Conservation (phyloP, 805 yeast genomes). For the Candida nanaspora region DNA sequence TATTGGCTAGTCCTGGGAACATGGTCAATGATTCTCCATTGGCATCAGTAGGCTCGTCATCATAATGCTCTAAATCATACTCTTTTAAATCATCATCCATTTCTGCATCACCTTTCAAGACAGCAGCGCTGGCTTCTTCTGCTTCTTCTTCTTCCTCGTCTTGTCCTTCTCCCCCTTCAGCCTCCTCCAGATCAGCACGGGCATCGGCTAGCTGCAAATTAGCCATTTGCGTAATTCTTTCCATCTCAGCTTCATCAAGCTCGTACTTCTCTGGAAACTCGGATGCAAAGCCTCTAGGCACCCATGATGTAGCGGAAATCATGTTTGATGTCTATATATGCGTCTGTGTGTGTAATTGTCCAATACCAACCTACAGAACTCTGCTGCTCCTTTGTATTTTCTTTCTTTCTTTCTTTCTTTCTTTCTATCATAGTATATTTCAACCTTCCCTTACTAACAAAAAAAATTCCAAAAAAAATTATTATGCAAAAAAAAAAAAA, state of each 20-base stretch:
- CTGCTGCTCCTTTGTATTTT: no score
- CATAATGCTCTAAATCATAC: slow-evolving; percentile 80
- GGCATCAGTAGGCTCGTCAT: slow-evolving; percentile 49
- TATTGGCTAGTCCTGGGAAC: slow-evolving; percentile 63
- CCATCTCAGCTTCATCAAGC: slow-evolving; percentile 87
- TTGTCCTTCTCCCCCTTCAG: slow-evolving; percentile 24
- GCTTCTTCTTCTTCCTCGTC: slow-evolving; percentile 22
- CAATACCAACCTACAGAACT: no score
- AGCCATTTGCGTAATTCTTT: slow-evolving; percentile 80
- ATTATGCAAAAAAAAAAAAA: no score
- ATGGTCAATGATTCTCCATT: slow-evolving; percentile 52
- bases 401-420: no score
- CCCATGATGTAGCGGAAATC: slow-evolving; percentile 94
- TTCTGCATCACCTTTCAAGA: slow-evolving; percentile 47
- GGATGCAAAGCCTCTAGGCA: slow-evolving; percentile 90
- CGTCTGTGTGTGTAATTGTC: no score
- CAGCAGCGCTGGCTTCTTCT: slow-evolving; percentile 9
- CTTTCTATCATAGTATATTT: no score
- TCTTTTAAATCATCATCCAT: slow-evolving; percentile 83
- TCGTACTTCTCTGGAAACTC: slow-evolving; percentile 89
- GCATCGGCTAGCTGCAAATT: slow-evolving; percentile 76
- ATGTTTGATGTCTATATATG: no score
- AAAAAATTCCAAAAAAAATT: no score
- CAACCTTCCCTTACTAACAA: no score
- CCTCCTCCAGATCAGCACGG: slow-evolving; percentile 50